Percentiles rank a stretch among this genome's conserved stretches.
Conservation (phyloP, 106 monocot species). For the Vanilla planifolia region DNA sequence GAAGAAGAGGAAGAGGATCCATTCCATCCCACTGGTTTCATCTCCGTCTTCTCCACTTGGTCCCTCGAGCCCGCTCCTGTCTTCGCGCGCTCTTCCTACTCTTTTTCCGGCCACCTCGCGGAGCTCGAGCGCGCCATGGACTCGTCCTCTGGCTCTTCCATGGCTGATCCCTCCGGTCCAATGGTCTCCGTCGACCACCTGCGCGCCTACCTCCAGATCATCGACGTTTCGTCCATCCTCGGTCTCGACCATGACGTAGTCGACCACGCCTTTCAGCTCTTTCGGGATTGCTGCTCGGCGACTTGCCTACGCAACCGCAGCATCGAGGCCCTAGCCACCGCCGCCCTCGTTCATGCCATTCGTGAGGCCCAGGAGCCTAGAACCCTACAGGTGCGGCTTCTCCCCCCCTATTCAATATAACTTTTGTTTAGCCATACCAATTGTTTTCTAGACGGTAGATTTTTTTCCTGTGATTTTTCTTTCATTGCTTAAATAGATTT, state of each 20-base stretch:
- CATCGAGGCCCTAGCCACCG: conserved; percentile 91
- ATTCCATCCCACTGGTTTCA: conserved; percentile 81
- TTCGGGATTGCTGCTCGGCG: conserved; percentile 83
- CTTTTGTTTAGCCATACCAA: background rate
- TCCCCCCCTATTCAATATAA: background rate
- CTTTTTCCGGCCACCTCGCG: conserved; percentile 85
- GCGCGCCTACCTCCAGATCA: conserved; percentile 86
- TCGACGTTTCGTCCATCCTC: conserved; percentile 86
- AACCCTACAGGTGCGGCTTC: conserved; percentile 65
- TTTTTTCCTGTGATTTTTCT: no score
- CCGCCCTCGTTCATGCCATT: conserved; percentile 98
- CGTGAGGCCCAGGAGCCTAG: conserved; percentile 93
- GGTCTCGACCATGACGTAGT: conserved; percentile 72
- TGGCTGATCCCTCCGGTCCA: conserved; percentile 27
- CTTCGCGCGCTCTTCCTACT: conserved; percentile 54
- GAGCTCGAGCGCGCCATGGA: conserved; percentile 89
- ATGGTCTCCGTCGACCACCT: conserved; percentile 75
- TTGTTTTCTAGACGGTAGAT: no score
- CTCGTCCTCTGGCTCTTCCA: conserved; percentile 13
- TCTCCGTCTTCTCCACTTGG: conserved; percentile 88
- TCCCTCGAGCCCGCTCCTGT: conserved; percentile 68
- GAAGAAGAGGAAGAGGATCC: conserved; percentile 57
- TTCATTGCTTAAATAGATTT: no score
- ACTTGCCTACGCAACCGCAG: conserved; percentile 89
- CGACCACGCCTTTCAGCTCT: conserved; percentile 92